phyloP scores from a whole-genome alignment of 441 rosid genomes.

The Gossypium schwendimanii region DNA sequence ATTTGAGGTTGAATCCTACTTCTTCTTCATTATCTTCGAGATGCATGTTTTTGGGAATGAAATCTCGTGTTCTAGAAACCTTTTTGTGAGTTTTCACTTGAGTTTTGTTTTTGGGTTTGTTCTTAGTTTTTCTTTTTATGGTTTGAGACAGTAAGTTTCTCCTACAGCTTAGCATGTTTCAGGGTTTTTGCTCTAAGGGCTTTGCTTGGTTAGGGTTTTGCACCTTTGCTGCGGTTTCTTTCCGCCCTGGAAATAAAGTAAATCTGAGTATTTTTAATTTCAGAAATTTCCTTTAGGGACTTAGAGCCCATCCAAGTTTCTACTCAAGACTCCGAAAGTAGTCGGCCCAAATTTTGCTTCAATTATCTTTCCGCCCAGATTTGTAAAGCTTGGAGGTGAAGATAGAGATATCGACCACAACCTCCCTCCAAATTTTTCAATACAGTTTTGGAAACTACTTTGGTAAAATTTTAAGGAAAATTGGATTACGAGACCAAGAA shows the following conservation, averaged over 20 bases:
- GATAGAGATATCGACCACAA: no score
- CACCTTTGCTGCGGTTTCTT: background rate
- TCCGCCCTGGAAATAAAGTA: no score
- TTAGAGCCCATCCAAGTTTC: background rate
- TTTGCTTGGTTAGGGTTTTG: background rate
- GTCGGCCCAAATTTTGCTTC: background rate
- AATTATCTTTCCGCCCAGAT: no score
- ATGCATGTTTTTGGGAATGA: slow-evolving; percentile 3
- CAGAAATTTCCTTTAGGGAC: background rate
- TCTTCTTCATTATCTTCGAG: slow-evolving; percentile 32
- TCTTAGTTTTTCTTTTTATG: slow-evolving; percentile 21
- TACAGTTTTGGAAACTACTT: no score
- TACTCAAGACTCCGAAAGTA: background rate
- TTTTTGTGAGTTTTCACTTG: slow-evolving; percentile 6
- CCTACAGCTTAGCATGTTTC: slow-evolving; percentile 34
- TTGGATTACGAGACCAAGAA: no score
- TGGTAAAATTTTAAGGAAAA: no score
- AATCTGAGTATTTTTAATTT: no score
- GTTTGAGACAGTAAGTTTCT: slow-evolving; percentile 29
- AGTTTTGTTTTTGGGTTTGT: slow-evolving; percentile 19
- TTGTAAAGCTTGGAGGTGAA: no score
- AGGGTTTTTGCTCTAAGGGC: background rate
- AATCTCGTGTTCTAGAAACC: slow-evolving; percentile 20
- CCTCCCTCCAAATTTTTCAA: no score
- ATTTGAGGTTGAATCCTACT: slow-evolving; percentile 58